A percentile compares a stretch with the other conserved stretches of the same genome.
These are phyloP conservation scores for Tremella mesenterica DNA, from an alignment of 768 basidiomycete species.

Conservation along the genomic window DNA sequence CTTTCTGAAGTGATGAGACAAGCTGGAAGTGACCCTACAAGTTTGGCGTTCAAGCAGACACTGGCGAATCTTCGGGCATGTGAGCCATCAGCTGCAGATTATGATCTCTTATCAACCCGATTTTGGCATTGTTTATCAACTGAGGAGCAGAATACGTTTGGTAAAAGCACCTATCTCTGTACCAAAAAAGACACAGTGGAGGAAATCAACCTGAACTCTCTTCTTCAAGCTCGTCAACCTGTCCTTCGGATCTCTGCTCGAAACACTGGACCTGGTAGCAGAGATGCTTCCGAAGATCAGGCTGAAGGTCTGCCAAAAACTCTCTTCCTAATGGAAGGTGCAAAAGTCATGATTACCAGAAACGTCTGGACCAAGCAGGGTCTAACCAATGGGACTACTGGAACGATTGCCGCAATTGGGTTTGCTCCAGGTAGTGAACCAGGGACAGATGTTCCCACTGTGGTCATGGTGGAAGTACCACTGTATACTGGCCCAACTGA, in stretches of 20 bases:
- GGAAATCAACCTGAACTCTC: neutral
- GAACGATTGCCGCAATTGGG: neutral
- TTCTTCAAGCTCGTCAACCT: neutral
- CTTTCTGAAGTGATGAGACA: neutral
- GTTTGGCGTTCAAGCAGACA: neutral
- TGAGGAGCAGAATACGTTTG: neutral
- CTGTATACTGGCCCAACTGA: neutral
- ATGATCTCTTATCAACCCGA: neutral
- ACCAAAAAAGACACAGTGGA: neutral
- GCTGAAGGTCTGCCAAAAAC: neutral
- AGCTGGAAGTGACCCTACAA: neutral
- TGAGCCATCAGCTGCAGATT: neutral
- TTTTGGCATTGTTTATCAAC: too few species aligned
- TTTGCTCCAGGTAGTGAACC: neutral
- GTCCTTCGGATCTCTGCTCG: neutral
- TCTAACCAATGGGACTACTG: neutral
- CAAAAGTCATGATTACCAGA: neutral
- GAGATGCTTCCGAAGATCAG: neutral
- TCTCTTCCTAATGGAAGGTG: neutral
- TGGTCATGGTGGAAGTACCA: neutral
- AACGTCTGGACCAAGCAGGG: neutral
- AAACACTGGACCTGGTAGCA: neutral
- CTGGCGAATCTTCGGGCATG: neutral
- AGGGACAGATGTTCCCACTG: neutral
- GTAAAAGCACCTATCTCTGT: neutral